Base-by-base conservation (phyloP, 306 rosid genomes). In the Vigna trinervia region DNA sequence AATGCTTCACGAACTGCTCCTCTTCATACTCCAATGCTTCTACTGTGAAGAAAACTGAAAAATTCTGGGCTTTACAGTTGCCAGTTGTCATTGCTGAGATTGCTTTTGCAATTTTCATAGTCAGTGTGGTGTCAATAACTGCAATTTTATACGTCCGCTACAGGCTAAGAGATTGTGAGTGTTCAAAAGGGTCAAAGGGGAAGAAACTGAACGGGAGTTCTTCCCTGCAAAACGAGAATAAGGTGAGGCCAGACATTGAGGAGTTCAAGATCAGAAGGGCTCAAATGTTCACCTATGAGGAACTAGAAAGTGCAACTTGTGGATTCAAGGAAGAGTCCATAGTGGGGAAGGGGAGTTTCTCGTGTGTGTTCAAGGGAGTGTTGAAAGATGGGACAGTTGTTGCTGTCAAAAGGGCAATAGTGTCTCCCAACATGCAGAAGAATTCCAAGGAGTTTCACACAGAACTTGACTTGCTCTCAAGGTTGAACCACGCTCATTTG, bases 341-440 rank as follows among this genome's bases (percentile, higher is more conserved):
- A 14, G 95, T 92, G 11, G 98, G 98, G 4, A 92, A 90, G 80
- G 98, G 98, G 80, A 95, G 98, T 65, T 95, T 93, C 73, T 93
- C 98, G 0, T 88, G 90, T 80, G 98, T 93, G 63, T 91, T 93
- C 51, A 80, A 92, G 69, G 98, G 98, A 15, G 86, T 87, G 77
- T 73, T 93, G 62, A 89, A 89, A 81, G 97, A 93, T 26, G 96
- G 92, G 12, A 93, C 97, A 5, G 90, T 88, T 45, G 97, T 91
- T 22, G 98, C 98, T 2, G 98, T 93, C 2, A 93, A 93, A 85
- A 87, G 91, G 80, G 95, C 98, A 14, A 88, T 87, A 32, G 81
- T 89, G 83, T 93, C 96, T 19, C 88, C 91, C 2, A 88, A 90
- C 82, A 83, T 84, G 87, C 96, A 90, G 81, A 93, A 93, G 82